Evolutionary conservation across 2,329 filamentous ascomycete genomes (phyloP).

Genomic region (Gremmenia infestans): DNA sequence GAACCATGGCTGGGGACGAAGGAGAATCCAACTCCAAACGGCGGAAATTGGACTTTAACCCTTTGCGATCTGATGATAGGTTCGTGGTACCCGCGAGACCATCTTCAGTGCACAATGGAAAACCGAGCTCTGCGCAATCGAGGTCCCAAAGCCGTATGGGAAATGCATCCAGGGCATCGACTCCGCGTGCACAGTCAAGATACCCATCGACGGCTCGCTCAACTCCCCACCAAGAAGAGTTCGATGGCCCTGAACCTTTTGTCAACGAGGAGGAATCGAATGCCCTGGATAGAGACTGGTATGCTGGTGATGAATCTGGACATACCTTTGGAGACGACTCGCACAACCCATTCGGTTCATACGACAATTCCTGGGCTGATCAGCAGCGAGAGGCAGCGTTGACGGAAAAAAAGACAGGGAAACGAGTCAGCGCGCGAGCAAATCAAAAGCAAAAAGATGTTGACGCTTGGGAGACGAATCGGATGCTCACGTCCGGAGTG

Average conservation of each 20-base stretch:
- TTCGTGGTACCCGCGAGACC: constrained; percentile 39
- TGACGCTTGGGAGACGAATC: constrained; percentile 97
- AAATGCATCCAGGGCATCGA: constrained; percentile 28
- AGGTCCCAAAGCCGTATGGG: constrained; percentile 33
- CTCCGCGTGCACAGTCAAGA: constrained; percentile 29
- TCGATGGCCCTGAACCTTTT: constrained; percentile 57
- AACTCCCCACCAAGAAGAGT: constrained; percentile 49
- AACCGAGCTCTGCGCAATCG: constrained; percentile 33
- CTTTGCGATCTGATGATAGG: constrained; percentile 48
- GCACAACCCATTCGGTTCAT: constrained; percentile 86
- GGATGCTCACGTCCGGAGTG: constrained; percentile 94
- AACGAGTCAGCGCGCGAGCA: constrained; percentile 66
- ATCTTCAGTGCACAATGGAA: constrained; percentile 17
- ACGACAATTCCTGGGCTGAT: constrained; percentile 65
- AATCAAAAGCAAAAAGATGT: constrained; percentile 89
- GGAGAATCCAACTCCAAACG: constrained; percentile 51
- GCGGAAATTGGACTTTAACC: constrained; percentile 59
- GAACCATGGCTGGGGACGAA: constrained; percentile 37
- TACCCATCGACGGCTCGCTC: constrained; percentile 30
- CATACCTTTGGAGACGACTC: constrained; percentile 85
- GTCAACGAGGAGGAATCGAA: constrained; percentile 64
- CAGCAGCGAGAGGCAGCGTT: constrained; percentile 68
- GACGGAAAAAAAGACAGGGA: constrained; percentile 74
- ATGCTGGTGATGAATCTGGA: constrained; percentile 77
- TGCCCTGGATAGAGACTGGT: constrained; percentile 88